phyloP scores from a whole-genome alignment of 352 stramenopile species.

The Globisporangium camurandrum region DNA sequence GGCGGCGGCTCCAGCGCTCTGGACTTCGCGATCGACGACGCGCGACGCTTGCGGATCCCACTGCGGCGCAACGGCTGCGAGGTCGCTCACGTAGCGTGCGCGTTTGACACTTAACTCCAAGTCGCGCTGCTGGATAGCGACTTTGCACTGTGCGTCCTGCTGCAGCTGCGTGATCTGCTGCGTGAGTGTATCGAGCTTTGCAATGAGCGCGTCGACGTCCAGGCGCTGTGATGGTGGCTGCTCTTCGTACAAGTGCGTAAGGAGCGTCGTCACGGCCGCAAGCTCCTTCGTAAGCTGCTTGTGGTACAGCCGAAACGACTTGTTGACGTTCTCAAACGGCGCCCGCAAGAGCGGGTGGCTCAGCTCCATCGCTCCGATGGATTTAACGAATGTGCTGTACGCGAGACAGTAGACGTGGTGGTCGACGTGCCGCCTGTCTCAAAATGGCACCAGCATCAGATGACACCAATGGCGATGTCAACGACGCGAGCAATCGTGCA shows the following conservation, averaged over 20 bases:
- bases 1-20: slow-evolving; percentile 11
- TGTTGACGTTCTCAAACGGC: slow-evolving; percentile 70
- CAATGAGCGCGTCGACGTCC: slow-evolving; percentile 50
- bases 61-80: slow-evolving; percentile 18
- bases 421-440: not conserved
- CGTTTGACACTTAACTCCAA: slow-evolving; percentile 47
- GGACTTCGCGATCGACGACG: not conserved
- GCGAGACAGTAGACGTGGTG: not conserved
- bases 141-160: slow-evolving; percentile 37
- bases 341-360: slow-evolving; percentile 63
- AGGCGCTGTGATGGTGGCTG: slow-evolving; percentile 56
- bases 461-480: too few relatives aligned
- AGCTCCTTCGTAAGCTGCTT: slow-evolving; percentile 73
- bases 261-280: slow-evolving; percentile 28
- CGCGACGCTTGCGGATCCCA: slow-evolving; percentile 7
- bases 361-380: slow-evolving; percentile 59
- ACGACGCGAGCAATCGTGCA: too few relatives aligned
- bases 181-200: slow-evolving; percentile 32
- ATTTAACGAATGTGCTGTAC: not conserved
- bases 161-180: slow-evolving; percentile 38
- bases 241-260: slow-evolving; percentile 40
- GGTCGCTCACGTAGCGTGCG: slow-evolving; percentile 30
- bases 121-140: slow-evolving; percentile 37
- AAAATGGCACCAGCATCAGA: too few relatives aligned
- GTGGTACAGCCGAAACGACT: slow-evolving; percentile 71